Evolutionary conservation across 2,329 filamentous ascomycete genomes (phyloP).

Genomic region (Massarina eburnea): DNA sequence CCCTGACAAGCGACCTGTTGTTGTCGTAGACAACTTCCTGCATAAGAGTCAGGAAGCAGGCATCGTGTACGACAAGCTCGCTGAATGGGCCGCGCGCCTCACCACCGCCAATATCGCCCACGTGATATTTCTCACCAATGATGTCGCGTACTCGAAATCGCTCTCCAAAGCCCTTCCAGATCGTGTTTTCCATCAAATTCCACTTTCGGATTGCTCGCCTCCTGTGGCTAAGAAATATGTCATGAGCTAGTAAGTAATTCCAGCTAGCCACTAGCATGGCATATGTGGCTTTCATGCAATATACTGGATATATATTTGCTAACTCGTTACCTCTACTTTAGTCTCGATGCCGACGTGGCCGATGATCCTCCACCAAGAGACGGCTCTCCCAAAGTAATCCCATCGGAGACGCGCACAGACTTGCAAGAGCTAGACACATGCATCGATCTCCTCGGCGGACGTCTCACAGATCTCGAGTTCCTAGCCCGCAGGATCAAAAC

Average conservation of each 20-base stretch:
- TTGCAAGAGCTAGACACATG: constrained; percentile 75
- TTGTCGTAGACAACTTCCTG: constrained; percentile 90
- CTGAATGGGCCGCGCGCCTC: constrained; percentile 83
- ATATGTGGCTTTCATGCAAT: too few relatives aligned
- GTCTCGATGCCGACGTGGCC: constrained; percentile 58
- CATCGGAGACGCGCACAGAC: constrained; percentile 55
- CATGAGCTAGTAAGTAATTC: too few relatives aligned
- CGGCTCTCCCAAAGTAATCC: constrained; percentile 44
- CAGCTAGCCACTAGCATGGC: too few relatives aligned
- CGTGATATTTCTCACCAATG: constrained; percentile 90
- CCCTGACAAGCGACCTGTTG: constrained; percentile 77
- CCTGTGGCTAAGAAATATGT: constrained; percentile 89
- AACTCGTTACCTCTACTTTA: too few relatives aligned
- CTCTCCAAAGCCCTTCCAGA: constrained; percentile 86
- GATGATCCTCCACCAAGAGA: constrained; percentile 44
- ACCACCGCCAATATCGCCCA: constrained; percentile 89
- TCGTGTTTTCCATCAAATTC: constrained; percentile 83
- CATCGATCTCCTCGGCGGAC: constrained; percentile 81
- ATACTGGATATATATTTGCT: too few relatives aligned
- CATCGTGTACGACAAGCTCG: constrained; percentile 56
- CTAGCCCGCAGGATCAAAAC: constrained; percentile 86
- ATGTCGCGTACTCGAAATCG: constrained; percentile 84
- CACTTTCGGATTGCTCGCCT: constrained; percentile 79
- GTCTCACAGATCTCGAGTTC: constrained; percentile 93
- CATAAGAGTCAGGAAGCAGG: constrained; percentile 64